phyloP scores from a whole-genome alignment of 2,329 filamentous ascomycete species.

The Cladophialophora psammophila region DNA sequence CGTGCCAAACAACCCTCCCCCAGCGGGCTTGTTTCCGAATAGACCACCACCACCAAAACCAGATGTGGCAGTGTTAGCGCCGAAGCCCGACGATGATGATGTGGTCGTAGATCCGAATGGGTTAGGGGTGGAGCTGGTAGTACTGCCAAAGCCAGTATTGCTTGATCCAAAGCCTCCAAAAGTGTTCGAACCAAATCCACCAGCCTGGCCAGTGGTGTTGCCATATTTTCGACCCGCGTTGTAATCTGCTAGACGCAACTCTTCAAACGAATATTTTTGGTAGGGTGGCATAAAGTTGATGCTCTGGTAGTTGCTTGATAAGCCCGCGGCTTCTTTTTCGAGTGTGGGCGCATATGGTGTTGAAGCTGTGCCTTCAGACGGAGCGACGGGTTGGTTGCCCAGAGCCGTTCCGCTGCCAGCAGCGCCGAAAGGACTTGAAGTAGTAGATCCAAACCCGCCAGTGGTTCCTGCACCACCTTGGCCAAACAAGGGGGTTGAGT shows the following conservation, averaged over 20 bases:
- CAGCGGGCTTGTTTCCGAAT: slow-evolving; percentile 49
- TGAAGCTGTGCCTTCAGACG: slow-evolving; percentile 54
- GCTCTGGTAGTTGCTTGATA: slow-evolving; percentile 56
- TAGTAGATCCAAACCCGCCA: slow-evolving; percentile 46
- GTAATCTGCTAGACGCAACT: slow-evolving; percentile 85
- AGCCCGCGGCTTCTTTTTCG: slow-evolving; percentile 54
- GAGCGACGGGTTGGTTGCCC: slow-evolving; percentile 47
- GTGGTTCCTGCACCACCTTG: slow-evolving; percentile 40
- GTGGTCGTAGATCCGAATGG: slow-evolving; percentile 50
- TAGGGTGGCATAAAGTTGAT: slow-evolving; percentile 58
- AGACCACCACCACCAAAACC: slow-evolving; percentile 57
- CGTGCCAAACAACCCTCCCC: slow-evolving; percentile 38
- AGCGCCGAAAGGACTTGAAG: slow-evolving; percentile 46
- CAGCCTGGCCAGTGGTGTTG: slow-evolving; percentile 78
- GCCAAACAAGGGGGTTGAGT: slow-evolving; percentile 38
- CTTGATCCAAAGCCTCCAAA: slow-evolving; percentile 54
- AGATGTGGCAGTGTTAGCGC: slow-evolving; percentile 37
- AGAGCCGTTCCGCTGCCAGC: slow-evolving; percentile 53
- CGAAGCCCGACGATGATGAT: slow-evolving; percentile 49
- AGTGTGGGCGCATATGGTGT: slow-evolving; percentile 55
- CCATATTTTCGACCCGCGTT: slow-evolving; percentile 83
- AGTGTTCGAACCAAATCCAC: slow-evolving; percentile 75
- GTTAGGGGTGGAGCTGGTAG: slow-evolving; percentile 25
- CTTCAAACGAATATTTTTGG: slow-evolving; percentile 88
- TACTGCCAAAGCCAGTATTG: slow-evolving; percentile 39